Evolutionary conservation across 208 protist genomes (phyloP), one percentile per base, ranked within the genome.

Genomic region (Spironucleus salmonicida): DNA sequence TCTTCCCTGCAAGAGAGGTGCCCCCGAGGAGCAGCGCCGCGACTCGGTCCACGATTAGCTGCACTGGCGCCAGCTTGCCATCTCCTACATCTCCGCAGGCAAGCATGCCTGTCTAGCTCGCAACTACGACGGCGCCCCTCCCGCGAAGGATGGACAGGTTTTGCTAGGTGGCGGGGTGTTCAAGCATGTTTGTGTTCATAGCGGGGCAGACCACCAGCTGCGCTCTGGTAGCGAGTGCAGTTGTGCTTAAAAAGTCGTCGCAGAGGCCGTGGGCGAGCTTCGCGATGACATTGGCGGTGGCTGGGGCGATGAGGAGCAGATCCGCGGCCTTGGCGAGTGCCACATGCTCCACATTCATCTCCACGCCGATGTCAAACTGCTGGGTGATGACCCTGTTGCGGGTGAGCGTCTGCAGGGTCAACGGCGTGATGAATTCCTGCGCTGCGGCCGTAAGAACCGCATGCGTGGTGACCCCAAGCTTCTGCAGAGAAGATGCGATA

Each of bases 201-300:
- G 76, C 38, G 15, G 76, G 76, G 13, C 30, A 59, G 29, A 78
- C 34, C 27, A 74, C 0, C 53, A 68, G 42, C 7, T 19, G 34
- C 13, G 27, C 32, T 9, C 23, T 11, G 32, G 49, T 34, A 2
- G 76, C 62, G 23, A 78, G 67, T 2, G 29, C 49, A 30, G 26
- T 45, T 45, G 35, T 41, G 26, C 58, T 59, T n/a, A 78, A 19
- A n/a, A 75, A 42, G 32, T 78, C 76, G 32, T 76, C 62, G 13
- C 23, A 42, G 1, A 78, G n/a, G 26, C 76, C 76, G 30, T 11
- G 0, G 38, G 41, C 49, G 1, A 78, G 34, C 26, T 71, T 62
- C 32, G 76, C 76, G 9, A 78, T 32, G n/a, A 75, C 32, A 2
- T 78, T 32, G 23, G 76, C 76, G 23, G 62, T 78, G 7, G 19